Evolutionary conservation across 2,329 filamentous ascomycete species (phyloP).

Genomic region (Lomentospora prolificans): DNA sequence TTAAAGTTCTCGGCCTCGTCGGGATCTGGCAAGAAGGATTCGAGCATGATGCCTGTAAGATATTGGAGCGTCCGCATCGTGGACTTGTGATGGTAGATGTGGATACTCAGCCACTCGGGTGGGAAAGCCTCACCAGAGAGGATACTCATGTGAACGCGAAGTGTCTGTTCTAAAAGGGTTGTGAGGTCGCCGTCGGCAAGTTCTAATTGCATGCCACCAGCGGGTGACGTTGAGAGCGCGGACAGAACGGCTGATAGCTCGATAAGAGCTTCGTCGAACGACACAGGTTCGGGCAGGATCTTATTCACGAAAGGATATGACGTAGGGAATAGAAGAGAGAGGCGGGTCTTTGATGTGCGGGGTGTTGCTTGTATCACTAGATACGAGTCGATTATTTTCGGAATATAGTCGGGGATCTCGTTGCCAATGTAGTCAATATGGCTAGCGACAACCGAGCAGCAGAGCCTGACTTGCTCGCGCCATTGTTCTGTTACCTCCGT

Average conservation of each 20-base stretch:
- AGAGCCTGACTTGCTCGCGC: slow-evolving; percentile 85
- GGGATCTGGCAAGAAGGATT: slow-evolving; percentile 74
- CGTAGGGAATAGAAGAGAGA: slow-evolving; percentile 84
- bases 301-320: slow-evolving; percentile 81
- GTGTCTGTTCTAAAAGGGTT: slow-evolving; percentile 63
- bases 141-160: slow-evolving; percentile 83
- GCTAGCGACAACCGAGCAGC: slow-evolving; percentile 83
- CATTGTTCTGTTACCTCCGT: slow-evolving; percentile 72
- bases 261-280: slow-evolving; percentile 77
- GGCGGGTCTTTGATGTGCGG: slow-evolving; percentile 46
- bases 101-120: slow-evolving; percentile 78
- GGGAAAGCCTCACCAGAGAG: slow-evolving; percentile 86
- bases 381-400: slow-evolving; percentile 86
- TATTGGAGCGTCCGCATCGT: slow-evolving; percentile 80
- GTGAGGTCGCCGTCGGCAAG: slow-evolving; percentile 64
- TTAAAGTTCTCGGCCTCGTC: slow-evolving; percentile 90
- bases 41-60: slow-evolving; percentile 67
- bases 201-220: slow-evolving; percentile 64
- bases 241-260: slow-evolving; percentile 85
- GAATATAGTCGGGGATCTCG: slow-evolving; percentile 80
- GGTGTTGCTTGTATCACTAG: slow-evolving; percentile 56
- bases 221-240: slow-evolving; percentile 62
- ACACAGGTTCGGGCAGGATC: slow-evolving; percentile 46
- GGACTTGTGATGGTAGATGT: slow-evolving; percentile 87
- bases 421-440: slow-evolving; percentile 70